phyloP scores from a whole-genome alignment of 129 eudicot species.

The Kitagawia praeruptora region DNA sequence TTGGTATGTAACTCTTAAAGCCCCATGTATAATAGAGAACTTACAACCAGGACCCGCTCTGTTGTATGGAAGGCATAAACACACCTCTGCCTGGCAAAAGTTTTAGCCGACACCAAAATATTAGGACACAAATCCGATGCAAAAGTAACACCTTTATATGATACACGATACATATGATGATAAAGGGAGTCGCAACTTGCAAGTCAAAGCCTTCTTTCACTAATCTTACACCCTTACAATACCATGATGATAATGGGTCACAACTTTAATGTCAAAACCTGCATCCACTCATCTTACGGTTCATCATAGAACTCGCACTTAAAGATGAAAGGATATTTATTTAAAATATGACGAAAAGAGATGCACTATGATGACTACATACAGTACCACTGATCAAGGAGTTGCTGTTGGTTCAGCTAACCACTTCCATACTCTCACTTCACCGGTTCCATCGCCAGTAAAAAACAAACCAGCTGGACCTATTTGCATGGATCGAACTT shows the following conservation, averaged over 20 bases:
- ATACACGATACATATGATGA: background rate
- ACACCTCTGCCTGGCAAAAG: background rate
- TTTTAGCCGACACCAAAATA: conserved; percentile 1
- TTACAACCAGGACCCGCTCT: background rate
- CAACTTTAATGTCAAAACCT: conserved; percentile 3
- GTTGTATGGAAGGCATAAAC: background rate
- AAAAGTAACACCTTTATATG: background rate
- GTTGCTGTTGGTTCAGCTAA: conserved; percentile 47
- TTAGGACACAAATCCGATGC: background rate
- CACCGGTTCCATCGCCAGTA: conserved; percentile 93
- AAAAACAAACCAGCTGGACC: conserved; percentile 84
- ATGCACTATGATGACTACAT: conserved; percentile 9
- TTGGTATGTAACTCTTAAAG: background rate
- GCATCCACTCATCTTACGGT: background rate
- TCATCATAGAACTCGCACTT: background rate
- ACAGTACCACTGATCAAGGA: conserved; percentile 12
- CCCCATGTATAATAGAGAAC: background rate
- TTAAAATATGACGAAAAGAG: background rate
- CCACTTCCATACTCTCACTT: conserved; percentile 86
- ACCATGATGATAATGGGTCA: background rate
- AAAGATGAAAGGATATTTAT: background rate
- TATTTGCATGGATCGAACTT: conserved; percentile 57
- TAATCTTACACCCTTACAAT: background rate
- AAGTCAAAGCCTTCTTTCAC: conserved; percentile 8
- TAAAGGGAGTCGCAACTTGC: background rate